Base-by-base conservation (phyloP, 345 rosid species). In the Garcia nutans region DNA sequence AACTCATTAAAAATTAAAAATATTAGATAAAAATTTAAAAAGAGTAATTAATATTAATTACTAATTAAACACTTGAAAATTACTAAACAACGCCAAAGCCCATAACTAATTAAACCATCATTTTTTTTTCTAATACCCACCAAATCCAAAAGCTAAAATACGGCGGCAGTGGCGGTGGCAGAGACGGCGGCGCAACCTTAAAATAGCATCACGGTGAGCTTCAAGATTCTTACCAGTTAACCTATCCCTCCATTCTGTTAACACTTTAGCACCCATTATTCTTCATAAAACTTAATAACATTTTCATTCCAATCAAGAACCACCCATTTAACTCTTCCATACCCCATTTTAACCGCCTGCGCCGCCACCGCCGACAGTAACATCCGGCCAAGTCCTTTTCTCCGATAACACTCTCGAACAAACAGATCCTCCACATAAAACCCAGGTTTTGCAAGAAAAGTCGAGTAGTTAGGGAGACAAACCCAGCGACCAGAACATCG, bases 261-360 rank as follows among this genome's bases (percentile, higher is more conserved):
- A 80, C 41, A 93, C 74, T 79, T 87, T 70, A 31, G 99, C 98
- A 13, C 98, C 98, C 99, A 95, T 90, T n/a, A n/a, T 54, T 88
- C 91, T 73, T 93, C 96, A 26, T 91, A 93, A 60, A 95, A 95
- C 76, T 81, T 86, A 3, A 95, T 90, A 3, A 97, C 98, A 80
- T 91, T 90, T 42, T 82, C 85, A 77, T 96, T 96, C 99, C 97
- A 93, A 74, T 92, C 98, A 76, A 91, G 91, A 74, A 93, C 99
- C 57, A 87, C 81, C 98, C 98, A 93, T 70, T 90, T 97, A 3
- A 95, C 98, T 74, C 97, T 90, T 16, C 93, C 96, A 58, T 91
- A 93, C 63, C 87, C 93, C 93, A 93, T 91, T 74, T 88, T 88
- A 87, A 87, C 96, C 8, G 97, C 97, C 78, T 93, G 98, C 41